phyloP scores from a whole-genome alignment of 208 protist species.

The Hexamita inflata region DNA sequence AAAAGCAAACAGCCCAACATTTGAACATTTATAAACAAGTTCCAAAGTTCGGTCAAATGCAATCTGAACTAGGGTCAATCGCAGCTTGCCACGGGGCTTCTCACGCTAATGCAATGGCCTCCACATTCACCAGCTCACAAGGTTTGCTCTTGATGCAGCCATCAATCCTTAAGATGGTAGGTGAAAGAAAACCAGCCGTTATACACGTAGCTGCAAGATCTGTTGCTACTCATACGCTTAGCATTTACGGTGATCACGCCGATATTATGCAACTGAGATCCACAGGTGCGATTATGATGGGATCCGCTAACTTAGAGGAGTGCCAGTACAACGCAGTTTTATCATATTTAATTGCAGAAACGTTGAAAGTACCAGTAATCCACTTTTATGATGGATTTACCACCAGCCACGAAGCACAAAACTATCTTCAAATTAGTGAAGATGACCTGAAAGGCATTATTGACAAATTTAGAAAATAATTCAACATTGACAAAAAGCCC shows the following conservation, averaged over 20 bases:
- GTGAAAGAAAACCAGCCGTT: not conserved
- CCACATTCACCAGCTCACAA: not conserved
- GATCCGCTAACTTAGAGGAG: not conserved
- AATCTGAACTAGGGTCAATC: not conserved
- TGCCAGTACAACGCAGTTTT: not conserved
- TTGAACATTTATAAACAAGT: too few species aligned
- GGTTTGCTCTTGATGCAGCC: not conserved
- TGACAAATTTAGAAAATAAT: not conserved
- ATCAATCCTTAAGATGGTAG: not conserved
- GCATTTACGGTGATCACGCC: not conserved
- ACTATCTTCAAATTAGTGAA: not conserved
- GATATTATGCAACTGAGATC: not conserved
- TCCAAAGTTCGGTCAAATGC: too few species aligned
- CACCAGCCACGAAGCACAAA: not conserved
- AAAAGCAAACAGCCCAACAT: too few species aligned
- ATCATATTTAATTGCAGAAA: not conserved
- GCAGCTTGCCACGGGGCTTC: not conserved
- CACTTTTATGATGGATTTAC: slow-evolving; percentile 11
- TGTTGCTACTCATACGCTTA: not conserved
- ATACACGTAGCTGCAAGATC: not conserved
- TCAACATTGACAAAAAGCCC: not conserved
- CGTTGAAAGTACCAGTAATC: not conserved
- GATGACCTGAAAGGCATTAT: not conserved
- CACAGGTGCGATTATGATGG: not conserved
- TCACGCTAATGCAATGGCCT: not conserved